phyloP scores from a whole-genome alignment of 257 asterid species.

The Verbena officinalis region DNA sequence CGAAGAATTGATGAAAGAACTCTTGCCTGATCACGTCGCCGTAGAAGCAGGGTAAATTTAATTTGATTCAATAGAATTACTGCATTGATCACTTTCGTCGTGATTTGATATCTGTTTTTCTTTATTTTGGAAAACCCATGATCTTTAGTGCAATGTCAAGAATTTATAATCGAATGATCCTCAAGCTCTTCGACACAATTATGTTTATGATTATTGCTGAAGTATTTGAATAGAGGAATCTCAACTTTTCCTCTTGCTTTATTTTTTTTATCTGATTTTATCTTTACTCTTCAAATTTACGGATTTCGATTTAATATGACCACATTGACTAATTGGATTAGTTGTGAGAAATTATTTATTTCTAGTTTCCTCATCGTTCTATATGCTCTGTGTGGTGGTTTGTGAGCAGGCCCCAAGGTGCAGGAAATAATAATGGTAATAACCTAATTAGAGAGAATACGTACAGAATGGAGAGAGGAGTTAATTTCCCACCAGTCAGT shows the following conservation, averaged over 20 bases:
- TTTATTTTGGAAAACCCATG: not conserved
- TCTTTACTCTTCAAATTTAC: not conserved
- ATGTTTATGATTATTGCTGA: not conserved
- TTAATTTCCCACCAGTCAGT: not conserved
- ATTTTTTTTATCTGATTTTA: not conserved
- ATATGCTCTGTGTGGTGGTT: not conserved
- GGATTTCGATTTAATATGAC: too few species aligned
- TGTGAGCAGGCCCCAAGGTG: not conserved
- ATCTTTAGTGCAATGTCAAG: not conserved
- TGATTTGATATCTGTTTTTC: not conserved
- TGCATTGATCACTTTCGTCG: conserved; percentile 20
- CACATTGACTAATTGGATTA: too few species aligned
- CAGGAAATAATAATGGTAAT: not conserved
- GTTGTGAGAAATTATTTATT: not conserved
- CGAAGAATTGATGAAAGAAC: conserved; percentile 33
- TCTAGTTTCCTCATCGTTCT: not conserved
- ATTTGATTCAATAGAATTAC: not conserved
- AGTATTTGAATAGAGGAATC: not conserved
- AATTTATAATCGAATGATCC: not conserved
- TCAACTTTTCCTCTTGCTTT: not conserved
- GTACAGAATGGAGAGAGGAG: conserved; percentile 26
- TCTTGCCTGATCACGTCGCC: conserved; percentile 33
- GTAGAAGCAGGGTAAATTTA: conserved; percentile 32
- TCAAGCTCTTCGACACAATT: too few species aligned
- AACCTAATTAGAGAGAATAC: not conserved